Conservation (phyloP, 1,139 yeast species). For the Geotrichum candidum region DNA sequence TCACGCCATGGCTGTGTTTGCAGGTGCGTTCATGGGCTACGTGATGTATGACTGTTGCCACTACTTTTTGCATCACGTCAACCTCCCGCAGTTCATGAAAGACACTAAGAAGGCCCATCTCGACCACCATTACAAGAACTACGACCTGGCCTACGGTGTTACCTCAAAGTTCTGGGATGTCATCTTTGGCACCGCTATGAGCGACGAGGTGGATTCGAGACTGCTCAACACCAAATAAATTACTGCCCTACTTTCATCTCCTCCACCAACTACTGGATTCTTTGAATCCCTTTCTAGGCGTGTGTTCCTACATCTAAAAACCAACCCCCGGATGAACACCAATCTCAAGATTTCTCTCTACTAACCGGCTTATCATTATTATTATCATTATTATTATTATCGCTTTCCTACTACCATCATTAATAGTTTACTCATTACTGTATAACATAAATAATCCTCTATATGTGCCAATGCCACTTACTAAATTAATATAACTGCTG, state of each 20-base stretch:
- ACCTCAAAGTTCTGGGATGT: constrained; percentile 90
- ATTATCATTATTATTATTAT: neutral
- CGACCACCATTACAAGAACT: constrained; percentile 96
- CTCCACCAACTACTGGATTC: neutral
- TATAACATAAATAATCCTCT: neutral
- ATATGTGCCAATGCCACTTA: neutral
- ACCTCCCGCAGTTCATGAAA: constrained; percentile 69
- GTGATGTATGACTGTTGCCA: constrained; percentile 87
- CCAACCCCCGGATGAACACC: neutral
- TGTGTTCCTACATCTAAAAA: neutral
- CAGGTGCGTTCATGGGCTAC: constrained; percentile 94
- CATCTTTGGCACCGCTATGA: constrained; percentile 68
- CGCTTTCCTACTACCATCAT: neutral
- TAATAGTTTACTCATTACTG: neutral
- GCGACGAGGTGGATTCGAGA: constrained; percentile 22
- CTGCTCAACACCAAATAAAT: constrained; percentile 3
- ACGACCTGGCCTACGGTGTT: constrained; percentile 94
- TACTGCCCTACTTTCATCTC: neutral
- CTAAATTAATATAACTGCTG: neutral
- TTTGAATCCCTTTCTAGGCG: neutral
- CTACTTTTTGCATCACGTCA: constrained; percentile 80
- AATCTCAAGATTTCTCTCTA: neutral
- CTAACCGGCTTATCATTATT: neutral
- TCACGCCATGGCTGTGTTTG: constrained; percentile 65
- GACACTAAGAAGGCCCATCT: constrained; percentile 81